Evolutionary conservation across 108 stramenopile genomes (phyloP).

Genomic region (Pseudonitzschia pungens): DNA sequence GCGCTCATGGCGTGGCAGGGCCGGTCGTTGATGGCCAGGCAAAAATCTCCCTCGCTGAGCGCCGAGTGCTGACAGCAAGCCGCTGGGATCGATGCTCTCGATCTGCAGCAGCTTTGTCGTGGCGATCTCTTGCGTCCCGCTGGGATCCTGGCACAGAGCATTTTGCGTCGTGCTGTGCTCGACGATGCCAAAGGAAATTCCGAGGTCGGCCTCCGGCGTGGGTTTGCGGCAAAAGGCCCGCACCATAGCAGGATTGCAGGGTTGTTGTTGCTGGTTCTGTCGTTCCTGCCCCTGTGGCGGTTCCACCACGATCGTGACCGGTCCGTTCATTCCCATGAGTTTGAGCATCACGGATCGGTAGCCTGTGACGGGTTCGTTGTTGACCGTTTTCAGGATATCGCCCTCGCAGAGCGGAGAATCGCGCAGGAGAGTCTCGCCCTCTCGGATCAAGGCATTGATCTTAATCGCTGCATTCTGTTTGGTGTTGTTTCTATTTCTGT

Average conservation of each 20-base stretch:
- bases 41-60: conserved; percentile 27
- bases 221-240: conserved; percentile 31
- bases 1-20: conserved; percentile 17
- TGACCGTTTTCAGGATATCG: conserved; percentile 32
- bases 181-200: conserved; percentile 24
- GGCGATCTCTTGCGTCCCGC: background rate
- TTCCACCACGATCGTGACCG: conserved; percentile 25
- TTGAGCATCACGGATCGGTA: conserved; percentile 20
- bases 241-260: conserved; percentile 30
- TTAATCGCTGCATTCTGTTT: too few relatives aligned
- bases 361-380: conserved; percentile 24
- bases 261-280: too few relatives aligned
- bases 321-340: conserved; percentile 17
- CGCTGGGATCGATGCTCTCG: conserved; percentile 14
- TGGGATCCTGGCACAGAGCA: background rate
- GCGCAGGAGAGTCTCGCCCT: conserved; percentile 2
- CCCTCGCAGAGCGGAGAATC: conserved; percentile 31
- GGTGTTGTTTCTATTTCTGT: too few relatives aligned
- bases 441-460: conserved; percentile 28
- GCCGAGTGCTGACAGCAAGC: conserved; percentile 23
- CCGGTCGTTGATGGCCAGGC: conserved; percentile 28
- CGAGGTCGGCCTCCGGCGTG: conserved; percentile 2
- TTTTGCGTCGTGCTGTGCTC: conserved; percentile 9
- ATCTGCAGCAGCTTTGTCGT: conserved; percentile 23
- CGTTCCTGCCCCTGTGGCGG: conserved; percentile 23